These are phyloP conservation scores for Mrakia hoshinonis DNA, from an alignment of 768 basidiomycete species.

Conservation along the genomic window DNA sequence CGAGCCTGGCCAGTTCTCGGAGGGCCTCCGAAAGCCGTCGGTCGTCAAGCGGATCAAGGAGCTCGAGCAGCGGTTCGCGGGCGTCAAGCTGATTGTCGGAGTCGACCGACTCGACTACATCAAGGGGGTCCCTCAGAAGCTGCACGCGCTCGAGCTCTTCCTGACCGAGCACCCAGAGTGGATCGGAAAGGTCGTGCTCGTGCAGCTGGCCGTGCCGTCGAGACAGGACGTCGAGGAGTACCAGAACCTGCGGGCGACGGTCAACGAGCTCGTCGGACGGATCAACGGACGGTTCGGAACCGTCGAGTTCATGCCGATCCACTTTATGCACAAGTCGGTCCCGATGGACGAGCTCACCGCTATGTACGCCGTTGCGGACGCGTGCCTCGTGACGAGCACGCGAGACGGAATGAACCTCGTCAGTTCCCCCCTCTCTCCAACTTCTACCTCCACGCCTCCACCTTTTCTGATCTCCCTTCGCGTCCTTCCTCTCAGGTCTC, in stretches of 20 bases:
- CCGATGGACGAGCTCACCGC: conserved; percentile 91
- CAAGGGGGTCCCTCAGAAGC: conserved; percentile 98
- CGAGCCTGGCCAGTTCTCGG: conserved; percentile 82
- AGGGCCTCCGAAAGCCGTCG: conserved; percentile 67
- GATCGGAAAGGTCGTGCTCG: conserved; percentile 97
- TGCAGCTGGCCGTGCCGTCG: conserved; percentile 94
- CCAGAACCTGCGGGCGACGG: conserved; percentile 87
- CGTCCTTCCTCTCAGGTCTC: conserved; percentile 57
- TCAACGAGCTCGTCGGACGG: conserved; percentile 94
- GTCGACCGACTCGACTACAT: conserved; percentile 98
- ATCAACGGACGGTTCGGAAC: conserved; percentile 99
- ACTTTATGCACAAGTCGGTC: conserved; percentile 60
- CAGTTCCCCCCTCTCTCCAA: conserved; percentile 39
- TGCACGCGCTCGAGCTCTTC: conserved; percentile 94
- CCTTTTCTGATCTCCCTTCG: not conserved
- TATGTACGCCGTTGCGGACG: conserved; percentile 93
- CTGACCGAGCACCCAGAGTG: conserved; percentile 95
- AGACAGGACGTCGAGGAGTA: conserved; percentile 99
- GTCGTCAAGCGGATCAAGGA: conserved; percentile 73
- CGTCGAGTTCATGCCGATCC: conserved; percentile 99
- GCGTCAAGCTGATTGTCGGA: conserved; percentile 94
- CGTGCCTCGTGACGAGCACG: conserved; percentile 88
- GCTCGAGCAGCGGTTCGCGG: conserved; percentile 81
- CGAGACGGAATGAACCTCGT: conserved; percentile 99
- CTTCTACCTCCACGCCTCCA: not conserved